Percentiles rank a stretch among this genome's conserved stretches.
phyloP scores from a whole-genome alignment of 2,329 filamentous ascomycete genomes.

The Thermoascus crustaceus region DNA sequence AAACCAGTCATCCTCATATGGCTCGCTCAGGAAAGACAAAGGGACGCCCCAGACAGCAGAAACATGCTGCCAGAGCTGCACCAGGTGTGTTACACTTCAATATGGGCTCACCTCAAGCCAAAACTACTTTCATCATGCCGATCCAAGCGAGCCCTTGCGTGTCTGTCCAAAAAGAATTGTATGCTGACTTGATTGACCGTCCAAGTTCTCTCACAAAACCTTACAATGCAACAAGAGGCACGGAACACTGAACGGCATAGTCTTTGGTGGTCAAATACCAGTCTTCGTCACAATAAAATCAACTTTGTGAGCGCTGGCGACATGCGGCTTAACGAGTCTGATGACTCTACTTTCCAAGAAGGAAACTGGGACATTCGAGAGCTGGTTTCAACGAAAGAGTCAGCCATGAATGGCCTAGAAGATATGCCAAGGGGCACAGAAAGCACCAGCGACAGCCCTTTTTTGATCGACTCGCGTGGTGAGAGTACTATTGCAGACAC shows the following conservation, averaged over 20 bases:
- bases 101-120: constrained; percentile 8
- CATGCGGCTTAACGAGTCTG: constrained; percentile 30
- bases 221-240: constrained; percentile 51
- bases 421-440: constrained; percentile 1
- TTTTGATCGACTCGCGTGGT: constrained; percentile 30
- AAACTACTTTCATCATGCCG: constrained; percentile 7
- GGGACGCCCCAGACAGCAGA: constrained; percentile 11
- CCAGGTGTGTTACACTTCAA: not conserved
- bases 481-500: constrained; percentile 18
- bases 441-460: constrained; percentile 9
- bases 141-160: constrained; percentile 1
- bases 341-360: constrained; percentile 7
- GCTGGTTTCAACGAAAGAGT: not conserved
- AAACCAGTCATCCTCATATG: too few species aligned
- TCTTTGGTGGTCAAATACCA: constrained; percentile 39
- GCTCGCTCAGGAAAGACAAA: constrained; percentile 20
- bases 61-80: not conserved
- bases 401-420: constrained; percentile 4
- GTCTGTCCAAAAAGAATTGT: not conserved
- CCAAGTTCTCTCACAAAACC: constrained; percentile 12
- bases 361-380: constrained; percentile 13
- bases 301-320: constrained; percentile 54
- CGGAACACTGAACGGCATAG: constrained; percentile 48
- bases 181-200: constrained; percentile 3
- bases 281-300: constrained; percentile 49